These are phyloP conservation scores for Xylaria digitata DNA, from an alignment of 2,329 filamentous ascomycete species.

Conservation along the genomic window DNA sequence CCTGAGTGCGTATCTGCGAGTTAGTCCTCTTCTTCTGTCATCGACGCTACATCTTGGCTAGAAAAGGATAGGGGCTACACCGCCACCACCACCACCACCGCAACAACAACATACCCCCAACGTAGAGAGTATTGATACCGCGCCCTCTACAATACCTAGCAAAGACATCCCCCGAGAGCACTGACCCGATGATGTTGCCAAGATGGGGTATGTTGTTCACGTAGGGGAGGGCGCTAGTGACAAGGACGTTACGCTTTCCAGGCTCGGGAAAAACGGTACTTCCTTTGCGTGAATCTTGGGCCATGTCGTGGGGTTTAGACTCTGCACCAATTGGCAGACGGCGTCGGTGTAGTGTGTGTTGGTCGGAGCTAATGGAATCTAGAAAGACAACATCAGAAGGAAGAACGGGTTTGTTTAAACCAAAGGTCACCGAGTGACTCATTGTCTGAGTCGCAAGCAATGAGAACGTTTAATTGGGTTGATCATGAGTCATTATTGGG, in stretches of 20 bases:
- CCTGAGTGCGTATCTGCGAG: constrained; percentile 25
- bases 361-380: constrained; percentile 1
- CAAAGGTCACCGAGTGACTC: constrained; percentile 5
- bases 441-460: constrained; percentile 7
- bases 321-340: constrained; percentile 10
- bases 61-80: constrained; percentile 22
- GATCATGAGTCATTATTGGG: no score
- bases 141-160: constrained; percentile 39
- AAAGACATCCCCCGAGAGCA: constrained; percentile 64
- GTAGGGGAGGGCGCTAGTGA: constrained; percentile 62
- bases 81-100: no score
- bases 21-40: constrained; percentile 24
- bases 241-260: constrained; percentile 34
- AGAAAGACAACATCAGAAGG: constrained; percentile 16
- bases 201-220: constrained; percentile 68
- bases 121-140: constrained; percentile 35
- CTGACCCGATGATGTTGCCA: constrained; percentile 61
- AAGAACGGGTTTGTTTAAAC: constrained; percentile 9
- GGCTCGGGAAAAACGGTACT: constrained; percentile 35
- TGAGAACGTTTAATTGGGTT: constrained; percentile 8
- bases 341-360: constrained; percentile 1
- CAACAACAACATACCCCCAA: constrained; percentile 33
- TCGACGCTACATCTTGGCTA: constrained; percentile 22
- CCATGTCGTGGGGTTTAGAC: constrained; percentile 30
- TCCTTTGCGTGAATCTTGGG: constrained; percentile 23